Evolutionary conservation across 768 basidiomycete genomes (phyloP), one percentile per base, ranked within the genome.

Genomic region (Amanita inopinata): DNA sequence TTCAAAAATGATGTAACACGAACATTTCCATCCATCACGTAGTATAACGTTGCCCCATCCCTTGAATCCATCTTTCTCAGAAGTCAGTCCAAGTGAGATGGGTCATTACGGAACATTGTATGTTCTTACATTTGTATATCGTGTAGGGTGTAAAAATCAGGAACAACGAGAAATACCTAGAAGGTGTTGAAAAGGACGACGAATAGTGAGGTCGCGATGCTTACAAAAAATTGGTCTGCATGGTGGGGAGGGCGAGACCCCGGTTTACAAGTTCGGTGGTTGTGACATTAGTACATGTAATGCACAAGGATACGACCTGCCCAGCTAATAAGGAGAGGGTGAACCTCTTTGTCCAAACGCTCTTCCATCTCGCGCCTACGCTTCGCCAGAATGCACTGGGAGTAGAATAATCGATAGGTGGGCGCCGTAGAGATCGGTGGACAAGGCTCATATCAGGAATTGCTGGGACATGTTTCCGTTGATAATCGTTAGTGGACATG

Each of bases 1-100:
- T 5, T 4, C 22, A 35, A 22, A 20, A 10, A 36, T 10, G 24
- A 28, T n/a, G n/a, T 28, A 7, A 37, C 11, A 58, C 77, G 35
- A 51, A 86, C 86, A 92, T 73, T 83, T 89, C 89, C 88, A 91
- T 24, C 88, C 89, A 51, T 90, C 88, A 14, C 66, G 70, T 30
- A 67, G 48, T 7, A 91, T 56, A 66, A 91, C 69, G 38, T 74
- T 74, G n/a, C 63, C 70, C 89, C 88, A 92, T 14, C 88, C 89
- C 52, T 73, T 77, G 46, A 83, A 69, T n/a, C 87, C 87, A 53
- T 92, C 87, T 90, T 49, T 15, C 34, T 24, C n/a, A n/a, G 42
- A 25, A 22, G 15, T 7, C 14, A 23, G 23, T 18, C 15, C 3
- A 27, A 27, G 12, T 19, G 23, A 18, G 15, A 12, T 15, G 32